Base-by-base conservation (phyloP, 164 flowering plant genomes). In the Kingdonia uniflora region DNA sequence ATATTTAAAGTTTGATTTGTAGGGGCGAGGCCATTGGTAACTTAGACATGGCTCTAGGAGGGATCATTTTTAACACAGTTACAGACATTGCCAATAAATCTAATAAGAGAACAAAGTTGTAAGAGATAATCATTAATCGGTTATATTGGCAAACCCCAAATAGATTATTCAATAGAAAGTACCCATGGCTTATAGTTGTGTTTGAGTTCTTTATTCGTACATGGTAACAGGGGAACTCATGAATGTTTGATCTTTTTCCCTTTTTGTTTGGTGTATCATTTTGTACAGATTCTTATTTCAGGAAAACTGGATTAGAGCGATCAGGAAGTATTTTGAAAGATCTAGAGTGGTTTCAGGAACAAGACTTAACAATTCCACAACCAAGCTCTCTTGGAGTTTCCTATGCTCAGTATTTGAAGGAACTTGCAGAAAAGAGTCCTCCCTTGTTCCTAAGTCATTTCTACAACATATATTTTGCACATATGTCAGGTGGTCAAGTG, bases 391-490 rank as follows among this genome's bases (percentile, higher is more conserved):
- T 80, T 11, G 95, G 96, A 44, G 52, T 74, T 56, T 56, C 80
- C 19, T 92, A 92, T 71, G 77, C 77, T 6, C 60, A 74, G 51
- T 88, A 86, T 66, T 61, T 92, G 77, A 72, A 80, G 60, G 84
- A 81, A 59, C 72, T 86, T 57, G 80, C 87, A 1, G 83, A 76
- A 61, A 64, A 65, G 58, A 82, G 81, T 63, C 80, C 91, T 12
- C 89, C 88, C 1, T 57, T 74, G 25, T 92, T 92, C 68, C 70
- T 92, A 5, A 73, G 71, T 57, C 99, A 92, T 67, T 81, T 82
- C 73, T 92, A 92, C 73, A 92, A 85, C 55, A 75, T 92, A 19
- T 85, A 92, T 56, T 92, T 88, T 63, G 73, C 96, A 14, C 99
- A 88, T 62, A 71, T 86, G 43, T 78, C 96, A 2, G 99, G 95